Percentiles rank a stretch among this genome's conserved stretches.
These are phyloP conservation scores for Obba rivulosa DNA, from an alignment of 768 basidiomycete species.

Conservation along the genomic window DNA sequence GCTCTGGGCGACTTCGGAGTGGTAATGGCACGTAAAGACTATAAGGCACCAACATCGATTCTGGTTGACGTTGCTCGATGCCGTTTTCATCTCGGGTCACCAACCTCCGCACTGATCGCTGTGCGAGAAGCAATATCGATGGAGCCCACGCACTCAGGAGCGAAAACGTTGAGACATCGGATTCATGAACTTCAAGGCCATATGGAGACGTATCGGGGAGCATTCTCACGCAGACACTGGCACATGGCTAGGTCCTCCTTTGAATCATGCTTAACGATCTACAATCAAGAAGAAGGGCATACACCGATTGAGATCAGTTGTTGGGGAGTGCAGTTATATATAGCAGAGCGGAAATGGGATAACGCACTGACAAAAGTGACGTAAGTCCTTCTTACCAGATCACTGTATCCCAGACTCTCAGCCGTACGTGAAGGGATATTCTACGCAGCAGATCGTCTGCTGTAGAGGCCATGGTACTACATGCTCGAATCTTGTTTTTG, in stretches of 20 bases:
- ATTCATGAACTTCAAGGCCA: not conserved
- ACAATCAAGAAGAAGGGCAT: not conserved
- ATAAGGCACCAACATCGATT: not conserved
- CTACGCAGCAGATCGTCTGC: conserved; percentile 60
- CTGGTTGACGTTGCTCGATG: conserved; percentile 1
- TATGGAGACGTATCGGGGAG: not conserved
- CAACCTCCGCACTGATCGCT: not conserved
- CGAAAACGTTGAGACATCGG: not conserved
- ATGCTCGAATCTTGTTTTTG: conserved; percentile 73
- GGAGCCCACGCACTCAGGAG: conserved; percentile 1
- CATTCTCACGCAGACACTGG: conserved; percentile 1
- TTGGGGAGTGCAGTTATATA: conserved; percentile 5
- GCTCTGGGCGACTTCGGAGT: conserved; percentile 3
- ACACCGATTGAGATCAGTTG: conserved; percentile 4
- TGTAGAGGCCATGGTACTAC: conserved; percentile 64
- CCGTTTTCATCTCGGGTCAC: conserved; percentile 4
- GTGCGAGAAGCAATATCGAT: conserved; percentile 1
- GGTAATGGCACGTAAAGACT: not conserved
- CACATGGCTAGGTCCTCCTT: conserved; percentile 3
- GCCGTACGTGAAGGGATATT: conserved; percentile 46
- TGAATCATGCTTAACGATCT: conserved; percentile 1
- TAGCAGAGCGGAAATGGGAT: conserved; percentile 4
- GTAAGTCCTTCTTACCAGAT: conserved; percentile 1
- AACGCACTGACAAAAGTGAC: not conserved
- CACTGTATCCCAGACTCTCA: not conserved